Percentiles rank a stretch among this genome's conserved stretches.
Conservation (phyloP, 169 alveolate species). For the Eimeria sp. region DNA sequence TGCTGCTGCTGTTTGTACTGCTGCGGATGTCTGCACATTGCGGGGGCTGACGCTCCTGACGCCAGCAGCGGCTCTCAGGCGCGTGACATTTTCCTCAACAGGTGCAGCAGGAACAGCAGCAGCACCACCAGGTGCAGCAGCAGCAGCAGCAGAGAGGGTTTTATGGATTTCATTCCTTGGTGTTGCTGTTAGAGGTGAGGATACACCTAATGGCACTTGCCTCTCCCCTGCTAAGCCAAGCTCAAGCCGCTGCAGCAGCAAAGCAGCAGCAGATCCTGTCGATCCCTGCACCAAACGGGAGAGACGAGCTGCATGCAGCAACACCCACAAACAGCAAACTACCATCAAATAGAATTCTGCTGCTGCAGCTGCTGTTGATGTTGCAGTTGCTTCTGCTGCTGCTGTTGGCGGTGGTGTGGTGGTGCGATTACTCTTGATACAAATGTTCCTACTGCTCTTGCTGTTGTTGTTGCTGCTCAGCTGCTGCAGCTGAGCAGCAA, state of each 20-base stretch:
- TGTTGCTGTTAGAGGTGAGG: slow-evolving; percentile 21
- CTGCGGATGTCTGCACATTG: neutral
- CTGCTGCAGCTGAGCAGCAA: too few species aligned
- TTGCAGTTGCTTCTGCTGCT: slow-evolving; percentile 13
- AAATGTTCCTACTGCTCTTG: neutral
- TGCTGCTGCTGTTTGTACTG: slow-evolving; percentile 33
- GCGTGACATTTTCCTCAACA: neutral
- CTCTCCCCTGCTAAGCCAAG: neutral
- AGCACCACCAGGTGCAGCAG: neutral
- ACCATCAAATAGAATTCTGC: neutral
- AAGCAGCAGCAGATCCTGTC: slow-evolving; percentile 42
- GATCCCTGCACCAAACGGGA: slow-evolving; percentile 8
- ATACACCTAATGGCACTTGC: neutral
- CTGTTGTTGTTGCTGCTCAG: neutral
- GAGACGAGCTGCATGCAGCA: slow-evolving; percentile 20
- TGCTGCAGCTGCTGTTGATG: slow-evolving; percentile 6
- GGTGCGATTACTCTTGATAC: neutral
- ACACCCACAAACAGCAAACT: neutral
- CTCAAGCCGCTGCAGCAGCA: slow-evolving; percentile 37
- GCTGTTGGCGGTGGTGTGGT: neutral
- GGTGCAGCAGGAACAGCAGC: slow-evolving; percentile 26
- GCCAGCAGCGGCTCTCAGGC: neutral
- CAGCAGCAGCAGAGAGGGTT: slow-evolving; percentile 33
- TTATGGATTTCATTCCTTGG: slow-evolving; percentile 1
- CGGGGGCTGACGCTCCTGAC: slow-evolving; percentile 25